phyloP scores from a whole-genome alignment of 345 rosid genomes.

The Physaria fendleri region DNA sequence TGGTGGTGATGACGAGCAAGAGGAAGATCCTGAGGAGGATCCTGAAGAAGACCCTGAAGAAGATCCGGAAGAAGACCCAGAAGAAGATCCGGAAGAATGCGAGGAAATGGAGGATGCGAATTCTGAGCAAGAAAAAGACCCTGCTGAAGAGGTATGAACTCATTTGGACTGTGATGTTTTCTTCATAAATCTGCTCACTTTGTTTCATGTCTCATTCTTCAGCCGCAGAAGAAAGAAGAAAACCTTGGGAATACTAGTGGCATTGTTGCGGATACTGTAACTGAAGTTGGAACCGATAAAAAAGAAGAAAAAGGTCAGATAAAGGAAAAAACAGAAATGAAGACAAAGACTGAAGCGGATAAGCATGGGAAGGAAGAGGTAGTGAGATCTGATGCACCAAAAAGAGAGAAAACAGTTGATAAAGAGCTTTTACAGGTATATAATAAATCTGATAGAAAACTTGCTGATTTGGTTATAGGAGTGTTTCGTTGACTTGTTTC shows the following conservation, averaged over 20 bases:
- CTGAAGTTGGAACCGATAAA: slow-evolving; percentile 35
- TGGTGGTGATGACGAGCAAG: slow-evolving; percentile 42
- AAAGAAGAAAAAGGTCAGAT: slow-evolving; percentile 31
- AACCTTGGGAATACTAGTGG: slow-evolving; percentile 31
- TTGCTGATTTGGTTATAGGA: neutral
- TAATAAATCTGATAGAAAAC: neutral
- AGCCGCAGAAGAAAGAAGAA: slow-evolving; percentile 36
- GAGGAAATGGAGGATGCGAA: slow-evolving; percentile 52
- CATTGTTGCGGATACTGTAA: slow-evolving; percentile 4
- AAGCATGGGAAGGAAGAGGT: slow-evolving; percentile 31
- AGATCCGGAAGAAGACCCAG: slow-evolving; percentile 65
- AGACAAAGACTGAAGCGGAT: too few relatives aligned
- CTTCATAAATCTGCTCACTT: neutral
- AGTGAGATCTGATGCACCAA: slow-evolving; percentile 28
- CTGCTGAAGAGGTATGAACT: slow-evolving; percentile 47
- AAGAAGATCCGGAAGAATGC: slow-evolving; percentile 53
- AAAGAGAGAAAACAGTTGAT: slow-evolving; percentile 42
- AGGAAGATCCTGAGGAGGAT: slow-evolving; percentile 53
- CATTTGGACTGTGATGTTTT: neutral
- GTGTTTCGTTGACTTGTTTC: slow-evolving; percentile 4
- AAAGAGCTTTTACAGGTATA: slow-evolving; percentile 85
- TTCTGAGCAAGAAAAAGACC: slow-evolving; percentile 34
- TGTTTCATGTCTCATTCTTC: neutral
- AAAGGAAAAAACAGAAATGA: too few relatives aligned
- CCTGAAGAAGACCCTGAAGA: slow-evolving; percentile 49